Base-by-base conservation (phyloP, 2,329 filamentous ascomycete species). In the Bimuria novae-zelandiae region DNA sequence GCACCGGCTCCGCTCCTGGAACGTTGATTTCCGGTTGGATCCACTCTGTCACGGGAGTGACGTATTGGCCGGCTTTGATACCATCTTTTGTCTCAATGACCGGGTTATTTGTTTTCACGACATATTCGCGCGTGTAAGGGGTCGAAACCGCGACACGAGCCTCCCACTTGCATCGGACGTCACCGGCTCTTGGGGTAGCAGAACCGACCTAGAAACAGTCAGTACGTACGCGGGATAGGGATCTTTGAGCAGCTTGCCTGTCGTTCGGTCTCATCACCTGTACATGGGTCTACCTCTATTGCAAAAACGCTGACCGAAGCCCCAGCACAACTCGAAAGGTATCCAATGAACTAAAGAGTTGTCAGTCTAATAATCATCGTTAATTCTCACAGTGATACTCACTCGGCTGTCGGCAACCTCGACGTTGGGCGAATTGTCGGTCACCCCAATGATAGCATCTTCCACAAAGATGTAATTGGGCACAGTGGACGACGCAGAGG, bases 231-330 rank as follows among this genome's bases (percentile, higher is more conserved):
- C n/a, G 14, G 6, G 6, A 23, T 5, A 17, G 10, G 10, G 19
- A 17, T 3, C 3, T 17, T 36, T 17, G 4, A 5, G n/a, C 11
- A 22, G 23, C 19, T 40, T 25, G 78, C 64, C 8, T 66, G 49
- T 6, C 74, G 71, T 25, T 72, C 64, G 1, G 62, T 73, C 32
- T 73, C 67, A 21, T 67, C 68, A 14, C 76, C 76, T 0, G 75
- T 77, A 59, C 76, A 79, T 19, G 72, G 72, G 37, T 78, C 72
- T 17, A 77, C 65, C 6, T 78, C 76, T 22, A 77, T 75, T 33
- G 75, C 75, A 25, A 54, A 69, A 50, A 78, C 69, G 10, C 61
- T 67, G 30, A 77, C 68, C 5, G 60, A 57, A 14, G 69, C 65
- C 22, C 60, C 61, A 30, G 62, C 59, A 12, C 70, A 69, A 35